A percentile compares a stretch with the other conserved stretches of the same genome.
phyloP scores from a whole-genome alignment of 2,329 filamentous ascomycete genomes.

The Ceratocystis cubensis region DNA sequence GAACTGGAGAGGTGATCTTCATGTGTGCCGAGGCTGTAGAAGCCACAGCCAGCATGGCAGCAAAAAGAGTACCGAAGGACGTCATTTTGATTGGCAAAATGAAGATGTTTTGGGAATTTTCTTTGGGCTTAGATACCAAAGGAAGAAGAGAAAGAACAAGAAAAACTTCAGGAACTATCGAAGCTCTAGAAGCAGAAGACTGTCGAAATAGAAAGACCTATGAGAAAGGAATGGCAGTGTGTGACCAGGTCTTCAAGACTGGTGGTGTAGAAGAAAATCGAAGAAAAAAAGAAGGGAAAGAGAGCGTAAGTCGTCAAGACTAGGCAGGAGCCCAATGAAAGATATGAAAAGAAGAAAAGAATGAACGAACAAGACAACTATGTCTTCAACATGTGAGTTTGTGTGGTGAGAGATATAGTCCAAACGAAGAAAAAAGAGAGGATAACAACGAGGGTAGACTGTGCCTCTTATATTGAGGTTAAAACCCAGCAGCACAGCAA shows the following conservation, averaged over 20 bases:
- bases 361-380: conserved; percentile 1
- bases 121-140: neutral
- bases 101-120: neutral
- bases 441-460: neutral
- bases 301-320: conserved; percentile 18
- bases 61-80: conserved; percentile 32
- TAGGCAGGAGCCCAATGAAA: conserved; percentile 1
- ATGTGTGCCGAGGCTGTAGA: conserved; percentile 60
- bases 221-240: neutral
- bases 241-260: neutral
- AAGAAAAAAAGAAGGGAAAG: conserved; percentile 3
- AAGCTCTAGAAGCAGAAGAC: conserved; percentile 3
- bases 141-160: neutral
- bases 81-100: neutral
- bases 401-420: neutral
- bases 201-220: neutral
- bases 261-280: neutral
- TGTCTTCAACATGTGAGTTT: neutral
- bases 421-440: neutral
- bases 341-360: conserved; percentile 13
- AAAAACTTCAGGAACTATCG: conserved; percentile 11
- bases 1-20: conserved; percentile 54
- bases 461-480: neutral
- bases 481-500: neutral
- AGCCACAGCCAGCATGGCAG: conserved; percentile 42